These are phyloP conservation scores for Talaromyces sp. DNA, from an alignment of 2,329 filamentous ascomycete species.

Conservation along the genomic window DNA sequence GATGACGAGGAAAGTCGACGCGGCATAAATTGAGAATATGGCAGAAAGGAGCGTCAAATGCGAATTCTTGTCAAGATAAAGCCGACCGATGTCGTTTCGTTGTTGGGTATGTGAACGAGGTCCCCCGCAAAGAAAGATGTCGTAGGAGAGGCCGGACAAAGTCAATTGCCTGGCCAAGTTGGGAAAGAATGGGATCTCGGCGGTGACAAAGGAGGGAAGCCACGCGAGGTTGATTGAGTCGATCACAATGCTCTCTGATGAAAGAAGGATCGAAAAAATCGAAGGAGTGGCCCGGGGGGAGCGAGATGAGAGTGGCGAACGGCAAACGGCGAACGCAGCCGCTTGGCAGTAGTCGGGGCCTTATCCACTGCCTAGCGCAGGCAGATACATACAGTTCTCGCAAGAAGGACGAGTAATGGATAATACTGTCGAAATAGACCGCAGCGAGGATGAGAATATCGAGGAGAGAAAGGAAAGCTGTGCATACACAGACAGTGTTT, in stretches of 20 bases:
- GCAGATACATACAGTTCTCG: neutral
- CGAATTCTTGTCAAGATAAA: neutral
- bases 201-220: neutral
- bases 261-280: neutral
- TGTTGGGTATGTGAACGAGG: neutral
- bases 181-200: neutral
- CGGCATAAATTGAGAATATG: neutral
- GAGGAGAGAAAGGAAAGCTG: neutral
- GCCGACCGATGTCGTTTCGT: neutral
- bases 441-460: neutral
- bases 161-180: neutral
- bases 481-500: neutral
- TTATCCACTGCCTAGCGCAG: neutral
- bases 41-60: neutral
- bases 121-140: neutral
- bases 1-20: slow-evolving; percentile 17
- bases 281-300: neutral
- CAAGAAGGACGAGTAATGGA: neutral
- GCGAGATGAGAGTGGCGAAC: neutral
- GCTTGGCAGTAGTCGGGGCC: neutral
- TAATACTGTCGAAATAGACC: neutral
- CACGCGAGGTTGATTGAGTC: neutral
- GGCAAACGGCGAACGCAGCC: no score
- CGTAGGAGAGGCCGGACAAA: neutral
- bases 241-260: neutral